phyloP scores from a whole-genome alignment of 495 filamentous ascomycete genomes.

The Tuber melanosporum region DNA sequence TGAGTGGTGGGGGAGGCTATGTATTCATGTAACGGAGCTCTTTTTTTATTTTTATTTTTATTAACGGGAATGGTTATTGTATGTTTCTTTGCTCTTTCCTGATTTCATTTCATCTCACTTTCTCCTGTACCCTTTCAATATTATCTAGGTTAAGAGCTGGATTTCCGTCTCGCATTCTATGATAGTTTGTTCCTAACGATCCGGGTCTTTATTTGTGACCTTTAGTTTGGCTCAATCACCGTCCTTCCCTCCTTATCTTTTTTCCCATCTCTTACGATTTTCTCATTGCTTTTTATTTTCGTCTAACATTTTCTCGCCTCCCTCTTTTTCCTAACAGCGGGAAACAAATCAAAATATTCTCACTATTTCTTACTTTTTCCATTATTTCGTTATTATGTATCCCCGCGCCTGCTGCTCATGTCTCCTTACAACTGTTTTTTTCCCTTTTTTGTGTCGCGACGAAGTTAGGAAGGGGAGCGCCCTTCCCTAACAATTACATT shows the following conservation, averaged over 20 bases:
- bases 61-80: neutral
- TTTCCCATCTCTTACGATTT: neutral
- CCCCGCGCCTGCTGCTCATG: neutral
- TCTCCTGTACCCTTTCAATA: conserved; percentile 1
- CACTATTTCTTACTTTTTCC: neutral
- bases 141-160: neutral
- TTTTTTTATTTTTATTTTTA: neutral
- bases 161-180: neutral
- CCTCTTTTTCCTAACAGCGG: neutral
- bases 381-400: neutral
- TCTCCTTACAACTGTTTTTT: conserved; percentile 5
- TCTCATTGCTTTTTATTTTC: neutral
- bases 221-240: conserved; percentile 1
- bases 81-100: conserved; percentile 7
- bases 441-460: conserved; percentile 7
- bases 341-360: neutral
- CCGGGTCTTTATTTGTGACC: neutral
- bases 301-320: neutral
- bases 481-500: conserved; percentile 1
- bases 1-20: neutral
- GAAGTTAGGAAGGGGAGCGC: neutral
- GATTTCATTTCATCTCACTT: conserved; percentile 2
- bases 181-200: conserved; percentile 1
- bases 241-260: neutral
- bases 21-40: conserved; percentile 5